phyloP scores from a whole-genome alignment of 176 grass and related monocot species.

The Secale cereale region DNA sequence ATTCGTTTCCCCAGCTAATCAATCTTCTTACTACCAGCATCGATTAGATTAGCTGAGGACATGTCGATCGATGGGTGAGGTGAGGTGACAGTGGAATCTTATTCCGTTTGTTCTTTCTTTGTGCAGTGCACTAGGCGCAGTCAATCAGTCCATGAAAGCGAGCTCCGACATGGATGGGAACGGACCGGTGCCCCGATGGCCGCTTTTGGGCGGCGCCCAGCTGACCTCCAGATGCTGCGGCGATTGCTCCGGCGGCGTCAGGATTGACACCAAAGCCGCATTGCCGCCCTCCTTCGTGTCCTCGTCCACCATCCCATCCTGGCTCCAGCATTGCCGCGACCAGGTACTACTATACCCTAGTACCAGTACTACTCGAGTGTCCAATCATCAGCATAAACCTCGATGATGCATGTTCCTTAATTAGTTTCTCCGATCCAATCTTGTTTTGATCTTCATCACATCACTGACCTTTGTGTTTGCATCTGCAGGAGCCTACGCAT shows the following conservation, averaged over 20 bases:
- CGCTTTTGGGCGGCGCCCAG: conserved; percentile 41
- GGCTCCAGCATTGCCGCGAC: conserved; percentile 74
- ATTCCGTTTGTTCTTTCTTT: conserved; percentile 45
- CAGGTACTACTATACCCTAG: conserved; percentile 37
- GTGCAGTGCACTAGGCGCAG: conserved; percentile 37
- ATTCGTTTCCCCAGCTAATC: background rate
- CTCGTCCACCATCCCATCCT: conserved; percentile 65
- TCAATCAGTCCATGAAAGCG: conserved; percentile 54
- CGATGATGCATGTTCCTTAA: background rate
- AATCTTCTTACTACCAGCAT: background rate
- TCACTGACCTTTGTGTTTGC: background rate
- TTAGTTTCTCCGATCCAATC: background rate
- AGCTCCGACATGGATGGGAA: conserved; percentile 43
- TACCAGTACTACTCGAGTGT: background rate
- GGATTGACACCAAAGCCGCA: conserved; percentile 32
- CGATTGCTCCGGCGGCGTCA: conserved; percentile 46
- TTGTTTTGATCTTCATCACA: background rate
- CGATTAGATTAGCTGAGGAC: conserved; percentile 8
- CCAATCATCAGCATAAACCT: background rate
- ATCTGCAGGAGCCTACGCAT: conserved; percentile 34
- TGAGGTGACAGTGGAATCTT: conserved; percentile 50
- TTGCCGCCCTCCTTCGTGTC: conserved; percentile 32
- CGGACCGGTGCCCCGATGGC: conserved; percentile 42
- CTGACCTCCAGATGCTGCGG: conserved; percentile 46
- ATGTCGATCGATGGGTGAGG: conserved; percentile 21